Evolutionary conservation across 495 filamentous ascomycete species (phyloP), one percentile per base, ranked within the genome.

Genomic region (Tuber microsphaerosporum): DNA sequence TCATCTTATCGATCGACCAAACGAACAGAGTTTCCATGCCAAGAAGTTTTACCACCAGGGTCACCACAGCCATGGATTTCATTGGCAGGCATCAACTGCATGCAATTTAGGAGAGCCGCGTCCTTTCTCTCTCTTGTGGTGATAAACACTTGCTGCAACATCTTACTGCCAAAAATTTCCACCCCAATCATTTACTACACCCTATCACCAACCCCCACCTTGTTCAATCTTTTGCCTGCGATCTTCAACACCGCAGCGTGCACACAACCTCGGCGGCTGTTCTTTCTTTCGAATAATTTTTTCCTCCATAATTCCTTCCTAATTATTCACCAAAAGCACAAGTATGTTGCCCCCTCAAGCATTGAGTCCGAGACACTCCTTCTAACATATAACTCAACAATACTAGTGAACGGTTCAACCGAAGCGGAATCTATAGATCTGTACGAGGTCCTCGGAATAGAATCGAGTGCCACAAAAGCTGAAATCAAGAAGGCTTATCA

Each of bases 401-500:
- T 45, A 71, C 19, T 73, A 85, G 85, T 86, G 84, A 83, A 81
- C 77, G 76, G 77, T 39, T 61, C 84, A 51, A 56, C 73, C 20
- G 88, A 89, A 65, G 87, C 68, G 39, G 77, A 75, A n/a, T 72
- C 79, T 46, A 79, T 79, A 75, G 80, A 82, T 51, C 75, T 83
- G 26, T 83, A 83, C 73, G 94, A 91, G 85, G 87, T 97, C 83
- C 89, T 99, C 70, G 91, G 90, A 65, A 86, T 97, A 78, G 85
- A 89, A 75, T 89, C 87, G 78, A 84, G 84, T 70, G 91, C 94
- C 56, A 90, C 85, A 82, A 92, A 92, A 81, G 88, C 91, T 78
- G 93, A 97, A 75, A 92, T 99, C 84, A 97, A 96, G 84, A 97
- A 97, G 84, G 96, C 95, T 61, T 99, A 97, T 84, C 92, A 94